Evolutionary conservation across 1,284 basidiomycete genomes (phyloP).

Genomic region (Apiotrichum laibachii): DNA sequence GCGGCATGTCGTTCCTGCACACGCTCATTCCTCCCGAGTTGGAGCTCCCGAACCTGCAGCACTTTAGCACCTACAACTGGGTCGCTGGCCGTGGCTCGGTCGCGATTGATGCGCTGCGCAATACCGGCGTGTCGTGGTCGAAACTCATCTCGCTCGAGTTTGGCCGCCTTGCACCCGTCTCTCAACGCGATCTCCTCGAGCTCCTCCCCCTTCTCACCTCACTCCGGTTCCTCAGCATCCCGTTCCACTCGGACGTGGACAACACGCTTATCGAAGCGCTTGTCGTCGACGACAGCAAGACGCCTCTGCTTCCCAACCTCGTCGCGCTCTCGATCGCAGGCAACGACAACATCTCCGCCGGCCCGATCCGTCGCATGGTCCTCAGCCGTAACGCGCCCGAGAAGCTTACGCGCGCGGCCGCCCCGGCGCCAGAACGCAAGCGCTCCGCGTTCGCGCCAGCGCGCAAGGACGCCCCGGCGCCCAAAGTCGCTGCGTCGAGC

Average conservation of each 20-base stretch:
- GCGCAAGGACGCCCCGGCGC: background rate
- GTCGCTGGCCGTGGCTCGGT: background rate
- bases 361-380: constrained; percentile 25
- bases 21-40: constrained; percentile 4
- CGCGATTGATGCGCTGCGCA: constrained; percentile 8
- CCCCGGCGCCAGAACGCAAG: background rate
- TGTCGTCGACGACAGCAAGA: constrained; percentile 12
- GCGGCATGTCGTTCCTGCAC: background rate
- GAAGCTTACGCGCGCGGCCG: constrained; percentile 2
- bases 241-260: constrained; percentile 18
- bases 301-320: constrained; percentile 31
- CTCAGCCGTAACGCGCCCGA: constrained; percentile 13
- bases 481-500: background rate
- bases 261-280: constrained; percentile 33
- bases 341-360: constrained; percentile 24
- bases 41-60: constrained; percentile 16
- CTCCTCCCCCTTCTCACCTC: constrained; percentile 17
- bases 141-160: constrained; percentile 32
- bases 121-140: constrained; percentile 15
- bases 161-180: constrained; percentile 15
- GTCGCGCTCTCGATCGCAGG: constrained; percentile 31
- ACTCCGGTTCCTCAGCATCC: constrained; percentile 35
- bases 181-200: background rate
- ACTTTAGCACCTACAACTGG: constrained; percentile 16
- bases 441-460: constrained; percentile 7